These are phyloP conservation scores for Rubus idaeus DNA, from an alignment of 306 rosid genomes.

Conservation along the genomic window DNA sequence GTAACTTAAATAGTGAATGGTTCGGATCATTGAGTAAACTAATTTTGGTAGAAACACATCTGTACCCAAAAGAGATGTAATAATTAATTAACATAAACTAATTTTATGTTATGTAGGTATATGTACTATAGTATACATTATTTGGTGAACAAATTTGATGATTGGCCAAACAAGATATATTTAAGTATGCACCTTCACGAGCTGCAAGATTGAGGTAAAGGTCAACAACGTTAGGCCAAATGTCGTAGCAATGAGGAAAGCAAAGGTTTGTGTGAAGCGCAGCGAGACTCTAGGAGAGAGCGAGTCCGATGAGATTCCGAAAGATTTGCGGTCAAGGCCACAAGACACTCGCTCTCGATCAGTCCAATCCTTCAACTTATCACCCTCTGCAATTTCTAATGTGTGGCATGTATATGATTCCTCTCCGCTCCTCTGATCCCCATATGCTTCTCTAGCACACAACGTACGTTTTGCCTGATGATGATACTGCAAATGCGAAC, in stretches of 20 bases:
- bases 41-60: slow-evolving; percentile 87
- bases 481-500: slow-evolving; percentile 71
- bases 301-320: slow-evolving; percentile 69
- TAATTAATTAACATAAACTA: too few species aligned
- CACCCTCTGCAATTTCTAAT: slow-evolving; percentile 57
- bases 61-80: slow-evolving; percentile 1
- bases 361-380: slow-evolving; percentile 52
- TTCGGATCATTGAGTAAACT: too few species aligned
- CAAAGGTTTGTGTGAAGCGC: slow-evolving; percentile 56
- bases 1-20: too few species aligned
- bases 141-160: too few species aligned
- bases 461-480: slow-evolving; percentile 59
- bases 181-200: slow-evolving; percentile 50
- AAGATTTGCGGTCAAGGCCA: slow-evolving; percentile 56
- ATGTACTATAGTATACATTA: too few species aligned
- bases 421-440: slow-evolving; percentile 43
- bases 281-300: slow-evolving; percentile 51
- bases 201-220: slow-evolving; percentile 81
- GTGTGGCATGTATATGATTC: slow-evolving; percentile 68
- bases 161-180: too few species aligned
- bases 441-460: slow-evolving; percentile 70
- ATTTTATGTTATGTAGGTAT: too few species aligned
- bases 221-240: slow-evolving; percentile 68
- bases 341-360: slow-evolving; percentile 52
- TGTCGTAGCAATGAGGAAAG: slow-evolving; percentile 58